phyloP scores from a whole-genome alignment of 2,329 filamentous ascomycete species.

The Ascochyta pisi region DNA sequence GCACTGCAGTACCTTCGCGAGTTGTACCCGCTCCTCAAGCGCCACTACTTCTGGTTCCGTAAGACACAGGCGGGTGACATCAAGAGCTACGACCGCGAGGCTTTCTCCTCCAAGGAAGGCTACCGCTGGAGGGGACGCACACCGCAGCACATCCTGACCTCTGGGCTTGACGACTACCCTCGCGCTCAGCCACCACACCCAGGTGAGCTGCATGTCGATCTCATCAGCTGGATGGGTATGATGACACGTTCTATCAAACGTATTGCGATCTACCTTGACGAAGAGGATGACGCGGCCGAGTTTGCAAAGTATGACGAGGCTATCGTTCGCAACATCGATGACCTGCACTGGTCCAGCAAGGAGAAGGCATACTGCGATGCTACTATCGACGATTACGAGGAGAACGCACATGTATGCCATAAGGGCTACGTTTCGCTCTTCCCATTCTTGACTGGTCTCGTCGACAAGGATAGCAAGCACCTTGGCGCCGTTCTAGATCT shows the following conservation, averaged over 20 bases:
- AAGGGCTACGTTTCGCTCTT: constrained; percentile 95
- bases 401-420: constrained; percentile 88
- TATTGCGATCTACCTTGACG: constrained; percentile 77
- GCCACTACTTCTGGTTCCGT: constrained; percentile 94
- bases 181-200: constrained; percentile 92
- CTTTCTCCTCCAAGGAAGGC: constrained; percentile 86
- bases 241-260: constrained; percentile 87
- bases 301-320: constrained; percentile 75
- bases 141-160: constrained; percentile 85
- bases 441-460: constrained; percentile 84
- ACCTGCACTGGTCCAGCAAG: constrained; percentile 88
- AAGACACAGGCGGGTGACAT: constrained; percentile 90
- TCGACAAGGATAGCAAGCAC: constrained; percentile 75
- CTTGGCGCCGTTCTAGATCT: constrained; percentile 78
- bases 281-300: constrained; percentile 76
- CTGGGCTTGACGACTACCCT: constrained; percentile 95
- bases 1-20: constrained; percentile 74
- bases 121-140: constrained; percentile 96
- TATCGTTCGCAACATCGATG: constrained; percentile 85
- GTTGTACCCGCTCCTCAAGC: constrained; percentile 85
- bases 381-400: constrained; percentile 93
- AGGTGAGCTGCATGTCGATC: constrained; percentile 91
- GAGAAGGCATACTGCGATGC: constrained; percentile 90
- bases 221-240: constrained; percentile 97
- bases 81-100: constrained; percentile 87